phyloP scores from a whole-genome alignment of 208 protist species.

The Spongospora subterranea region DNA sequence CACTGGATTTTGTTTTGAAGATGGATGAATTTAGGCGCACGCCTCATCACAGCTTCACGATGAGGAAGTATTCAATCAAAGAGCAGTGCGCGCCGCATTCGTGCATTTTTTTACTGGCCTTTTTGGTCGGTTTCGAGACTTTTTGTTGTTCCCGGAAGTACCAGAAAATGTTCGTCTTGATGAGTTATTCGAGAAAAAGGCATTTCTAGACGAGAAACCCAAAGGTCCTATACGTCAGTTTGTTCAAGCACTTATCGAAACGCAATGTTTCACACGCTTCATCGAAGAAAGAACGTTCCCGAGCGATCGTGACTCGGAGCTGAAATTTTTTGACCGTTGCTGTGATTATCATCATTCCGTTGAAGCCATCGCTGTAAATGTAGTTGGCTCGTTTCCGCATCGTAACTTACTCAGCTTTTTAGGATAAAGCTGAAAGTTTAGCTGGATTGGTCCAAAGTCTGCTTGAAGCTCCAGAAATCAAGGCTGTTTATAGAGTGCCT shows the following conservation, averaged over 20 bases:
- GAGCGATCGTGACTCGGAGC: conserved; percentile 15
- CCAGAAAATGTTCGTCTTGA: background rate
- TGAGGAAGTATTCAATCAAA: background rate
- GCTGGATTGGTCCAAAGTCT: background rate
- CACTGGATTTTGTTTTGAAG: no score
- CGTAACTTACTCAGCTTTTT: no score
- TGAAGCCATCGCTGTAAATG: background rate
- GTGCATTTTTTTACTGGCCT: background rate
- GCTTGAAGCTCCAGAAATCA: background rate
- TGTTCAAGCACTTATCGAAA: background rate
- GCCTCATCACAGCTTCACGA: no score
- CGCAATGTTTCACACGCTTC: conserved; percentile 4
- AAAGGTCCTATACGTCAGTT: background rate
- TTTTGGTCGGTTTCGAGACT: background rate
- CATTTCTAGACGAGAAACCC: background rate
- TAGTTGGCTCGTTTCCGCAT: no score
- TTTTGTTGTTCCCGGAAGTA: background rate
- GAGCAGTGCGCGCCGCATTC: background rate
- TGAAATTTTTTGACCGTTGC: background rate
- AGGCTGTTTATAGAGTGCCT: background rate
- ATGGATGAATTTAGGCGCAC: no score
- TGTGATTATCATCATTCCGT: background rate
- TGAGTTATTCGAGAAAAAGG: background rate
- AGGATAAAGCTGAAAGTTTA: background rate
- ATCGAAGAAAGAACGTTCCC: conserved; percentile 1